These are phyloP conservation scores for Lactifluus piperatus DNA, from an alignment of 768 basidiomycete genomes.

Conservation along the genomic window DNA sequence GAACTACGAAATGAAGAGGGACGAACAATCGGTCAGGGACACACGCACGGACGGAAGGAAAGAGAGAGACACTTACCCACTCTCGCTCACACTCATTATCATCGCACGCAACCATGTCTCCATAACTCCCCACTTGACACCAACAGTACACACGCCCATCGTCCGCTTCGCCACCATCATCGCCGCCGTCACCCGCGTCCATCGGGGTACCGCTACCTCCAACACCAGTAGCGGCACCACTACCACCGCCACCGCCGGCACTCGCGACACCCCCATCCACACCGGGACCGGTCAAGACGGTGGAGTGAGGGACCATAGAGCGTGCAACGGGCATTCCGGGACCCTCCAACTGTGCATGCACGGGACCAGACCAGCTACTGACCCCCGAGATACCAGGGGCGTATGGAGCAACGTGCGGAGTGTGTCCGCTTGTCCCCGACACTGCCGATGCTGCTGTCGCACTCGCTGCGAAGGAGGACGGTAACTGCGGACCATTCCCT, in stretches of 20 bases:
- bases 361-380: conserved; percentile 27
- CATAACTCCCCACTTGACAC: conserved; percentile 78
- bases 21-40: not conserved
- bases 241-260: not conserved
- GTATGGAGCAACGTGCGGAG: not conserved
- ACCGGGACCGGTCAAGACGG: conserved; percentile 31
- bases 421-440: not conserved
- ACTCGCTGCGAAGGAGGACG: conserved; percentile 9
- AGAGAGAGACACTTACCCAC: conserved; percentile 61
- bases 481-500: not conserved
- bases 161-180: conserved; percentile 50
- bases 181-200: conserved; percentile 39
- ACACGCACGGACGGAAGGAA: not conserved
- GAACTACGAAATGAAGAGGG: conserved; percentile 41
- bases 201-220: conserved; percentile 39
- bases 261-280: conserved; percentile 27
- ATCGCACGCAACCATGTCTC: conserved; percentile 95
- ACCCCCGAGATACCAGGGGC: conserved; percentile 26
- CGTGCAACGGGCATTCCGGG: conserved; percentile 70
- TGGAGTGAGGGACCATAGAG: conserved; percentile 29
- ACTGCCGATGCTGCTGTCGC: conserved; percentile 18
- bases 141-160: conserved; percentile 70
- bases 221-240: conserved; percentile 17
- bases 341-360: conserved; percentile 56
- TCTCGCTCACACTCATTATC: conserved; percentile 69